A percentile compares a stretch with the other conserved stretches of the same genome.
Conservation (phyloP, 2,329 filamentous ascomycete species). For the Colletotrichum ledebouriae region DNA sequence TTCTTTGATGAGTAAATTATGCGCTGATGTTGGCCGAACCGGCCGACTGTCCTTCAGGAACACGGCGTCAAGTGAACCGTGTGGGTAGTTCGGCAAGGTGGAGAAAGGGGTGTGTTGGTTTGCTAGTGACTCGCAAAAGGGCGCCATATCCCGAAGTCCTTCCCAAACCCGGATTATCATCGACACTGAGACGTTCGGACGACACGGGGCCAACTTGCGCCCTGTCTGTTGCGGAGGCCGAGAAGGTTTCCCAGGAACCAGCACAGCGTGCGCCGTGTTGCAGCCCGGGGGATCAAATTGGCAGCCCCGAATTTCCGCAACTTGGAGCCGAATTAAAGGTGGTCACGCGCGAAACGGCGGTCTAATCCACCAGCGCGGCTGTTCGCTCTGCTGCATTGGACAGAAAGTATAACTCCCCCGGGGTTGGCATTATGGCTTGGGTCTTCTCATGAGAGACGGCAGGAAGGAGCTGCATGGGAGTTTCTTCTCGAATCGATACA, state of each 20-base stretch:
- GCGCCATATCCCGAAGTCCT: constrained; percentile 28
- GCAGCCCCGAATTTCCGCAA: constrained; percentile 34
- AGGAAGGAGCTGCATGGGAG: neutral
- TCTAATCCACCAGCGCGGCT: constrained; percentile 30
- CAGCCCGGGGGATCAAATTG: constrained; percentile 3
- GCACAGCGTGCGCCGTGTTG: constrained; percentile 14
- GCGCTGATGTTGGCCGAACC: constrained; percentile 18
- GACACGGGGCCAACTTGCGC: constrained; percentile 33
- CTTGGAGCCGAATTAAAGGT: constrained; percentile 7
- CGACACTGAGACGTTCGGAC: constrained; percentile 23
- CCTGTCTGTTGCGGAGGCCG: constrained; percentile 30
- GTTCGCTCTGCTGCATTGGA: constrained; percentile 7
- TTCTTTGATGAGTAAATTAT: constrained; percentile 25
- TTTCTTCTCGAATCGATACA: constrained; percentile 6
- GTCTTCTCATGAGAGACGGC: constrained; percentile 34
- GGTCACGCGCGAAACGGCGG: constrained; percentile 37
- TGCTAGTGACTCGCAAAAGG: constrained; percentile 7
- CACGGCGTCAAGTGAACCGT: constrained; percentile 33
- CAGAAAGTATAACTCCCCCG: neutral
- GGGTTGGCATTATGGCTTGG: constrained; percentile 21
- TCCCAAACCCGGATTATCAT: constrained; percentile 26
- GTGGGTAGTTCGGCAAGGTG: constrained; percentile 28
- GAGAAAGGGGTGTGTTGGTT: neutral
- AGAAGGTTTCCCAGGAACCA: constrained; percentile 17
- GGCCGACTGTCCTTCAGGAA: constrained; percentile 26